These are phyloP conservation scores for Fusarium liriodendri DNA, from an alignment of 2,329 filamentous ascomycete species.

Conservation along the genomic window DNA sequence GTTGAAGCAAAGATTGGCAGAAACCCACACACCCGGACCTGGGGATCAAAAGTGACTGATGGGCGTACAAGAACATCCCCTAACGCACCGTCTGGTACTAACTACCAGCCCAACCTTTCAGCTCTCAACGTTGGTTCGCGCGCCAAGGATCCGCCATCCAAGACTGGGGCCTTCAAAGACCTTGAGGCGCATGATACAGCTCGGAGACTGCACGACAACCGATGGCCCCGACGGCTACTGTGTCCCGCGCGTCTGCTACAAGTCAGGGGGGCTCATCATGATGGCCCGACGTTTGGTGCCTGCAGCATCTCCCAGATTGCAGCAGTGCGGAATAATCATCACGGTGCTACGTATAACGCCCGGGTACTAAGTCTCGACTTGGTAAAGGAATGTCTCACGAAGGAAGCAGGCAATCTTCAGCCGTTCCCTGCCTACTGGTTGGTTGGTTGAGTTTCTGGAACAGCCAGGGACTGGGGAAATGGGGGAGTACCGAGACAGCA, in stretches of 20 bases:
- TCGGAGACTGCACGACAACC: background rate
- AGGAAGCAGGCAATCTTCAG: background rate
- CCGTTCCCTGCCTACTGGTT: background rate
- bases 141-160: background rate
- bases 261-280: background rate
- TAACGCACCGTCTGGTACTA: background rate
- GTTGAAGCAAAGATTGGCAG: conserved; percentile 7
- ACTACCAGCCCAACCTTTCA: background rate
- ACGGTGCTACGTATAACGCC: background rate
- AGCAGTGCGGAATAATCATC: conserved; percentile 12
- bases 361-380: conserved; percentile 1
- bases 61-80: background rate
- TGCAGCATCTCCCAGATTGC: background rate
- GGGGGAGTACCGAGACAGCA: background rate
- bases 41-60: background rate
- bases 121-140: background rate
- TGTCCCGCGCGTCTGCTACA: background rate
- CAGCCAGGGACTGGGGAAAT: background rate
- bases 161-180: background rate
- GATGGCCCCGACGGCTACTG: background rate
- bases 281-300: background rate
- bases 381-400: background rate
- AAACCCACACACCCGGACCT: background rate
- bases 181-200: background rate
- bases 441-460: background rate